These are phyloP conservation scores for Populus hybrid DNA, from an alignment of 441 rosid genomes.

Conservation along the genomic window DNA sequence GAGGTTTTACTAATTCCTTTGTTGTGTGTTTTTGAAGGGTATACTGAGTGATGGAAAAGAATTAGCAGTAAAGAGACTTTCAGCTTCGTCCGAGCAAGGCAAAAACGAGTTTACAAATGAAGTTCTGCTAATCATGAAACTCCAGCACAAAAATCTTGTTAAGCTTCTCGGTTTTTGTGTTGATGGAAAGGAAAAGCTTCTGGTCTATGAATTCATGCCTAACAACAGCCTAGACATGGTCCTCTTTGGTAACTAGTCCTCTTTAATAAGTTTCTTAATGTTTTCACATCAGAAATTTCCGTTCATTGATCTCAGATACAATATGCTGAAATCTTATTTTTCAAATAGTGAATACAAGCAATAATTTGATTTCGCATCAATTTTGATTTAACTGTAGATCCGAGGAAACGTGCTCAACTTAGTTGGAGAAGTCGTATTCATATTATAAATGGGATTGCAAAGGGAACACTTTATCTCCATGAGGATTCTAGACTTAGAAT, in stretches of 20 bases:
- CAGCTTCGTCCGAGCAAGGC: constrained; percentile 35
- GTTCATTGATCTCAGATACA: background rate
- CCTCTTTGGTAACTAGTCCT: constrained; percentile 29
- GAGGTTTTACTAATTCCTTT: background rate
- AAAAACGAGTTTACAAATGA: constrained; percentile 35
- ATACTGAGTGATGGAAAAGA: constrained; percentile 33
- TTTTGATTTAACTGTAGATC: constrained; percentile 21
- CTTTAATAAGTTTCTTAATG: background rate
- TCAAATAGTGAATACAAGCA: background rate
- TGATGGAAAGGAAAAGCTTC: constrained; percentile 29
- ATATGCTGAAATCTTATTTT: background rate
- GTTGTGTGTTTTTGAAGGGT: constrained; percentile 25
- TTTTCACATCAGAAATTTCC: background rate
- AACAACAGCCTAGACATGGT: constrained; percentile 38
- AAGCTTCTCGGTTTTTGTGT: constrained; percentile 39
- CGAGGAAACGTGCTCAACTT: constrained; percentile 18
- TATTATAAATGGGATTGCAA: constrained; percentile 36
- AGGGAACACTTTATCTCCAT: constrained; percentile 42
- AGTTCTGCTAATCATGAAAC: constrained; percentile 34
- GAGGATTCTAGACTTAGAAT: constrained; percentile 41
- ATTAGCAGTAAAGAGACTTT: constrained; percentile 46
- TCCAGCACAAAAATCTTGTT: constrained; percentile 39
- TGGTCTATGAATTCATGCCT: constrained; percentile 40
- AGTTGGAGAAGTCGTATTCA: constrained; percentile 28
- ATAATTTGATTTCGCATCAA: background rate